Evolutionary conservation across 2,329 filamentous ascomycete genomes (phyloP), one percentile per base, ranked within the genome.

Genomic region (Microdochium bolleyi): DNA sequence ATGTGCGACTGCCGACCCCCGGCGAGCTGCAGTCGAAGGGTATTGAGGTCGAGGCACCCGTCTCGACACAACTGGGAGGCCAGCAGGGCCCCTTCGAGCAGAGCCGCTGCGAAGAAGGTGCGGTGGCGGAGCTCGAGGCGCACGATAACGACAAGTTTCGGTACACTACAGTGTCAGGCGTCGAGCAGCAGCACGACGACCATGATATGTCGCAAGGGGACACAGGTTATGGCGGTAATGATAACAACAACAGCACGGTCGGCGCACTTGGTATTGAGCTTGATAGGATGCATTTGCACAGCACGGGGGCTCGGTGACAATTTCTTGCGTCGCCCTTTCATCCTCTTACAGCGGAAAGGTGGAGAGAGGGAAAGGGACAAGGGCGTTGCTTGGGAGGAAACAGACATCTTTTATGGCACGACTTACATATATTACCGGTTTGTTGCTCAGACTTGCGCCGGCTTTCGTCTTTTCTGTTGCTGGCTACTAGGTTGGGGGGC

Each of bases 1-100:
- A 83, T 24, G 81, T 96, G n/a, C 76, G 79, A 4, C 76, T 96
- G 0, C 90, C 90, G 41, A 21, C 16, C 5, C 41, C 41, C 10
- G 41, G 41, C 5, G 41, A 46, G 41, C 21, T 46, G 5, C 14
- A 46, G 13, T 46, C 41, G 9, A 46, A 46, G 8, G 21, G 16
- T 11, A 7, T 7, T 7, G 21, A 24, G 19, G 16, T 19, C 19
- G 41, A 46, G 21, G 14, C 19, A 19, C 41, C 41, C 3, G 19
- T 46, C 19, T 4, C 41, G 19, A 46, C 19, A 7, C 21, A 46
- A 7, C 41, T 46, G 7, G 41, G 19, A 22, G 41, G 41, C 13
- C 13, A 46, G 16, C 5, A 22, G 3, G 7, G 14, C 7, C 19
- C 14, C n/a, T n/a, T n/a, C 13, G 21, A 24, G 21, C 14, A 22